phyloP scores from a whole-genome alignment of 306 rosid species.

The Herpetospermum pedunculosum region DNA sequence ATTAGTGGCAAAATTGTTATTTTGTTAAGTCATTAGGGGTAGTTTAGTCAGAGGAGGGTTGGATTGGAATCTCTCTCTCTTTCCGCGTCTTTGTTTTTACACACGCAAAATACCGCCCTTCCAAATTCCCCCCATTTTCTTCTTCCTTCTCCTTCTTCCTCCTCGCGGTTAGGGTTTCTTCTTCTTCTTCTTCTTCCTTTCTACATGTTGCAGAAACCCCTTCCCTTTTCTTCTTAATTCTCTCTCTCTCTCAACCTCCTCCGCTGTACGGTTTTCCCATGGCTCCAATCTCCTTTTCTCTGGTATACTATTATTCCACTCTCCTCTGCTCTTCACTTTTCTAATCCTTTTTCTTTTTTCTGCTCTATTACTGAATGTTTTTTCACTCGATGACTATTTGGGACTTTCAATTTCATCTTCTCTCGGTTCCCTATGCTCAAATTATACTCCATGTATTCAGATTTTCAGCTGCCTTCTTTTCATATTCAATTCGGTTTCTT shows the following conservation, averaged over 20 bases:
- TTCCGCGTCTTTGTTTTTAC: constrained; percentile 2
- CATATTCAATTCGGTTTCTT: background rate
- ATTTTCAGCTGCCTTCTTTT: background rate
- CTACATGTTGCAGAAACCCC: constrained; percentile 22
- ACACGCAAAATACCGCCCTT: constrained; percentile 7
- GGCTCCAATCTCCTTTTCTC: constrained; percentile 17
- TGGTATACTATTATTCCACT: constrained; percentile 14
- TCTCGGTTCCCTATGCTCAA: background rate
- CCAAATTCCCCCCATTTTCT: background rate
- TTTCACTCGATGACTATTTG: background rate
- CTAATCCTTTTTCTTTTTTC: background rate
- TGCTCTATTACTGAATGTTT: background rate
- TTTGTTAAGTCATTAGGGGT: background rate
- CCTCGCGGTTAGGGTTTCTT: constrained; percentile 60
- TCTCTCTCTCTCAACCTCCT: constrained; percentile 6
- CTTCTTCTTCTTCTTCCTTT: constrained; percentile 6
- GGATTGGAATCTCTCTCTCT: constrained; percentile 11
- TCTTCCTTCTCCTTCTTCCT: background rate
- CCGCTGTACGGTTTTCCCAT: constrained; percentile 22
- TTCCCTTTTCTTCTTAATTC: constrained; percentile 2
- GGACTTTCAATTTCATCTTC: background rate
- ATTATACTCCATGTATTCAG: background rate
- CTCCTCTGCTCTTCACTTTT: background rate
- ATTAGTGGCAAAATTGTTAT: background rate
- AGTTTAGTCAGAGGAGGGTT: no score